Evolutionary conservation across 768 basidiomycete species (phyloP), one percentile per base, ranked within the genome.

Genomic region (Boletus insuetus): DNA sequence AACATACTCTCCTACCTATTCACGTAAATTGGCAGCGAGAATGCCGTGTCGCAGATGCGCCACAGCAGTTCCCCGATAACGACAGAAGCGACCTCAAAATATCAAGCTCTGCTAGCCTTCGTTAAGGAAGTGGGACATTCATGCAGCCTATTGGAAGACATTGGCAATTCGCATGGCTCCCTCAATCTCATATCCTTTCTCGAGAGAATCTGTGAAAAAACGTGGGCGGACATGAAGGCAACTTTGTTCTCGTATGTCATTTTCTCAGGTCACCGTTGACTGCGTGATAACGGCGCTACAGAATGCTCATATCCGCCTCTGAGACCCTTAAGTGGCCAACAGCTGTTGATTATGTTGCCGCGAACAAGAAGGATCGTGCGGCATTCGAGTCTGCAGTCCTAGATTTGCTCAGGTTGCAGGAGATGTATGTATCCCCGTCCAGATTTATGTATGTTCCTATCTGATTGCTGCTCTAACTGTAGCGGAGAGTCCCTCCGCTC

Each of bases 281-380:
- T 38, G 8, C 39, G 13, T 56, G 32, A 51, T 40, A n/a, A 40
- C 38, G 47, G 12, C 31, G 6, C 45, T 29, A 9, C 50, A 96
- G 94, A 19, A 69, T 77, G 6, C 75, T 98, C 22, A 72, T 85
- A 20, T 70, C 74, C 26, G 79, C 82, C 14, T 79, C 89, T 1
- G 94, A 95, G 69, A 78, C 76, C 44, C 70, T 98, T 24, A 80
- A 84, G n/a, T 98, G 96, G 96, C 96, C 96, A 3, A 77, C 79
- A 60, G 75, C 81, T 17, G 80, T 94, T 0, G 80, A 91, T 60
- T 93, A 90, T 63, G 66, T 75, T 20, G 58, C 79, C 0, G 77
- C 79, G 8, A 63, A 78, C 6, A 60, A 72, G 13, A 78, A 82
- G 24, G 77, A 84, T 46, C 78, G 87, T 49, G 75, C 75, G 45